Evolutionary conservation across 345 rosid genomes (phyloP).

Genomic region (Atalantia buxifolia): DNA sequence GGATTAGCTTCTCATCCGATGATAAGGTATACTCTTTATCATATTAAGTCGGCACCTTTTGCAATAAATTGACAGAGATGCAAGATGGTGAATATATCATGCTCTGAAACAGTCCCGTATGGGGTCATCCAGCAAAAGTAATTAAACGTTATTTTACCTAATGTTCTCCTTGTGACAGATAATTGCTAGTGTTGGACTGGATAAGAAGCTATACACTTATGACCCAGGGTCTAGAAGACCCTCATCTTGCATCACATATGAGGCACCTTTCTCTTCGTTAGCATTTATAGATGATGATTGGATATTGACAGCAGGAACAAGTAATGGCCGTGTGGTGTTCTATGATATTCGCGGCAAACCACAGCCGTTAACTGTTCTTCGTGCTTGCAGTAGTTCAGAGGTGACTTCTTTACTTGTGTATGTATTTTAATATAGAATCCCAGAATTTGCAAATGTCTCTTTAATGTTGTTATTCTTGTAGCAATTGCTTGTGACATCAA

Average conservation of each 20-base stretch:
- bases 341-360: conserved; percentile 94
- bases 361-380: conserved; percentile 84
- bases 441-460: neutral
- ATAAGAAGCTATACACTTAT: conserved; percentile 87
- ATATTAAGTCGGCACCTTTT: neutral
- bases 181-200: conserved; percentile 91
- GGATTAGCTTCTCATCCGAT: conserved; percentile 87
- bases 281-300: conserved; percentile 92
- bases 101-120: conserved; percentile 8
- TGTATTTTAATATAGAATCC: neutral
- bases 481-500: conserved; percentile 2
- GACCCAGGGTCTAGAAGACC: conserved; percentile 83
- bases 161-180: conserved; percentile 46
- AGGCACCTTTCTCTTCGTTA: conserved; percentile 96
- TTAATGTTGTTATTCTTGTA: neutral
- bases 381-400: conserved; percentile 90
- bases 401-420: conserved; percentile 32
- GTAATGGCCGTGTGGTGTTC: conserved; percentile 87
- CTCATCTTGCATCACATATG: conserved; percentile 70
- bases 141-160: conserved; percentile 5
- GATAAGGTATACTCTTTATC: conserved; percentile 66
- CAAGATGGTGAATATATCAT: neutral
- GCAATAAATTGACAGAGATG: neutral
- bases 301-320: conserved; percentile 90
- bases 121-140: conserved; percentile 1